Evolutionary conservation across 148 eudicot genomes (phyloP).

Genomic region (Agrostemma githago): DNA sequence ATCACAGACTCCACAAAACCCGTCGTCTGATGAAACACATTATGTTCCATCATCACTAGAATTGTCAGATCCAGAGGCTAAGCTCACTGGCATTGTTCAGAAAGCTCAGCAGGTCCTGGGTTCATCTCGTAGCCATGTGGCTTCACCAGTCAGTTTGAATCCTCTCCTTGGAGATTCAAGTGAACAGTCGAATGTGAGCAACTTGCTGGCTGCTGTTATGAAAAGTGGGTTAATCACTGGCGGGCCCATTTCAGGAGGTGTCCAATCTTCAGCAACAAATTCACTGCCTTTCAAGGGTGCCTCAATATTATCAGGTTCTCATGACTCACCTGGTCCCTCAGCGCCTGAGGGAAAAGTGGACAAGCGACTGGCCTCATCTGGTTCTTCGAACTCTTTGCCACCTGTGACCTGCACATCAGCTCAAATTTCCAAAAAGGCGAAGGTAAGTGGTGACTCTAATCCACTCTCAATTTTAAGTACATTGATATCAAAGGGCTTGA

Average conservation of each 20-base stretch:
- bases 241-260: constrained; percentile 26
- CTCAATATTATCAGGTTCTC: constrained; percentile 21
- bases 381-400: constrained; percentile 31
- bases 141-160: constrained; percentile 36
- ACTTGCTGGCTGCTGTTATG: constrained; percentile 55
- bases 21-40: constrained; percentile 33
- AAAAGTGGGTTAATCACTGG: constrained; percentile 45
- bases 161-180: constrained; percentile 29
- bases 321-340: constrained; percentile 17
- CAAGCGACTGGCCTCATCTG: constrained; percentile 34
- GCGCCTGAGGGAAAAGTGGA: constrained; percentile 37
- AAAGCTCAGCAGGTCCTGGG: constrained; percentile 29
- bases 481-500: constrained; percentile 77
- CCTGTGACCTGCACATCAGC: constrained; percentile 24
- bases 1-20: constrained; percentile 27
- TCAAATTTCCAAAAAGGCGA: constrained; percentile 29
- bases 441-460: constrained; percentile 34
- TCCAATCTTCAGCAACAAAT: constrained; percentile 34
- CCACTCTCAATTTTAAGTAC: constrained; percentile 71
- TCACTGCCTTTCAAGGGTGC: constrained; percentile 25
- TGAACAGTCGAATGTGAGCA: constrained; percentile 45
- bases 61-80: constrained; percentile 25
- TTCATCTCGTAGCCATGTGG: constrained; percentile 24
- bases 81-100: constrained; percentile 35
- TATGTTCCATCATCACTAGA: constrained; percentile 30